A percentile compares a stretch with the other conserved stretches of the same genome.
These are phyloP conservation scores for Euptelea pleiosperma DNA, from an alignment of 164 flowering plant species.

Conservation along the genomic window DNA sequence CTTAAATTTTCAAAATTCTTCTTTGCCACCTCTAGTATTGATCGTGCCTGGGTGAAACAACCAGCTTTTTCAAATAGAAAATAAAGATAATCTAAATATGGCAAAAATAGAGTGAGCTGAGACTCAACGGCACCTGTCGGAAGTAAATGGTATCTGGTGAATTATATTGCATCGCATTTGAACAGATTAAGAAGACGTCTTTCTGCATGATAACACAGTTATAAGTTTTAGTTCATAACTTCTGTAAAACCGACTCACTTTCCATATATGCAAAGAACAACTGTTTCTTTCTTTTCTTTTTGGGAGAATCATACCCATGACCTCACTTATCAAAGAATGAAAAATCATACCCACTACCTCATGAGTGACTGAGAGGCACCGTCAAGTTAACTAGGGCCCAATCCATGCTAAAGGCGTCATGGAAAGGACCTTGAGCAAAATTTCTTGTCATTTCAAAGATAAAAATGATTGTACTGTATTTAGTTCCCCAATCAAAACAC, in stretches of 20 bases:
- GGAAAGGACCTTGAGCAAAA: too few species aligned
- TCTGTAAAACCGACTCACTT: background rate
- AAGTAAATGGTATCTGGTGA: slow-evolving; percentile 80
- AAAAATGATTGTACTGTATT: too few species aligned
- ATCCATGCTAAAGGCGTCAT: too few species aligned
- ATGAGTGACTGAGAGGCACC: too few species aligned
- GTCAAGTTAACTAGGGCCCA: too few species aligned
- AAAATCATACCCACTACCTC: too few species aligned
- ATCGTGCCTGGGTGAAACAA: slow-evolving; percentile 55
- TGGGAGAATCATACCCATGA: too few species aligned
- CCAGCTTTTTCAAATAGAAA: background rate
- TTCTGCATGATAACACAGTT: slow-evolving; percentile 48
- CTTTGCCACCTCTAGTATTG: slow-evolving; percentile 85
- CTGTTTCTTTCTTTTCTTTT: background rate
- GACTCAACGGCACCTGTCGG: slow-evolving; percentile 58
- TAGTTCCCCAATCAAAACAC: too few species aligned
- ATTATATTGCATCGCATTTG: slow-evolving; percentile 96
- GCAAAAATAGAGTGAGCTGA: background rate
- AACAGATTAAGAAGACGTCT: slow-evolving; percentile 71
- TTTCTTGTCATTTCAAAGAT: too few species aligned
- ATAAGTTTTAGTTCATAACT: background rate
- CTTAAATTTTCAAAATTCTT: slow-evolving; percentile 79
- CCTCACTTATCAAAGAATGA: too few species aligned
- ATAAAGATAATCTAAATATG: background rate
- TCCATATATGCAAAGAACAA: background rate